Evolutionary conservation across 2,329 filamentous ascomycete species (phyloP), one percentile per base, ranked within the genome.

Genomic region (Fusarium sp.): DNA sequence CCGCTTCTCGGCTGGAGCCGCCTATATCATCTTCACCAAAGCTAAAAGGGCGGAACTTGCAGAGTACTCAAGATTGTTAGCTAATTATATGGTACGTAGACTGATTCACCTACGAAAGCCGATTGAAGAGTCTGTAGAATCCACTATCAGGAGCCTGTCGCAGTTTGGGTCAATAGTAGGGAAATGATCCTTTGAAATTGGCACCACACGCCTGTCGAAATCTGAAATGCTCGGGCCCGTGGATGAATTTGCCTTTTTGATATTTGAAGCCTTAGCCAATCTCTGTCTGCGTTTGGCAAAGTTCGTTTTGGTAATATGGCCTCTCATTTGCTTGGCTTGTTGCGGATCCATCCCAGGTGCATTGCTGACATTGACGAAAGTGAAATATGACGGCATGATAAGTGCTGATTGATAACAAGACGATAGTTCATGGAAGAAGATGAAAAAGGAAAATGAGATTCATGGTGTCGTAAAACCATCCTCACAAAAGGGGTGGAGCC

Each of bases 201-300:
- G 12, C 3, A 16, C 18, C 10, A n/a, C 6, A 34, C 13, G n/a
- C 4, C 20, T 12, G 2, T 44, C 55, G 6, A 14, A 8, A 22
- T 13, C 4, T 14, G 9, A 0, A 9, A 11, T 7, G 12, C 4
- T 3, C 8, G 25, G 6, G 3, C 20, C 20, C 5, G 18, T 18
- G 3, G 12, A 8, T 6, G 20, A 18, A 4, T 25, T 8, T 14
- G 16, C 2, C 9, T 40, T 27, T 20, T 16, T 22, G 22, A 13
- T 7, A 7, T 18, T 4, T 2, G 4, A 24, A 52, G 22, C 37
- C 8, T 27, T 45, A 11, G 40, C 22, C 3, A 65, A 18, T 25
- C n/a, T 65, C 32, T 59, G 61, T 46, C 61, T 65, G 4, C 61
- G 54, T 11, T 59, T 65, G 30, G 61, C 61, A 49, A 65, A 65